Evolutionary conservation across 495 filamentous ascomycete genomes (phyloP), one percentile per base, ranked within the genome.

Genomic region (Parathielavia hyrcaniae): DNA sequence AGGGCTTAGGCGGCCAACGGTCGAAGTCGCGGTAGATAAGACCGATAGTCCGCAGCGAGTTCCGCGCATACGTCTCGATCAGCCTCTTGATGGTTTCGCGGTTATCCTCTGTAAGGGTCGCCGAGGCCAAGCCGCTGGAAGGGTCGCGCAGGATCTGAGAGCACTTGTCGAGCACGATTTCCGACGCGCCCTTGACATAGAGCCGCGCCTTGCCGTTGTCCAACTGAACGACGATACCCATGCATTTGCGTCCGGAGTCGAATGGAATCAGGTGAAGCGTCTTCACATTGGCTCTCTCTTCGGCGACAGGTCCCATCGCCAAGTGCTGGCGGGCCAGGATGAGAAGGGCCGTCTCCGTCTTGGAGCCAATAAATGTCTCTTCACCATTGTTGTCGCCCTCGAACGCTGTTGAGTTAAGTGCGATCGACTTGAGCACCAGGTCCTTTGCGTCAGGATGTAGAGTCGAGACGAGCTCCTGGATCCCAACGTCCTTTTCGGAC

Each of bases 1-100:
- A 81, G 43, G 83, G 80, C 53, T 77, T 80, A 5, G 92, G 90
- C 20, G 91, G 91, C 91, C 91, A 97, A 46, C 81, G 82, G 14
- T 90, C 83, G 65, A 95, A 96, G 61, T 97, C 92, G 39, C 85
- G 86, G 66, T 95, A 97, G 12, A 89, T 73, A 55, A 96, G 77
- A 26, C 85, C 88, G 67, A 97, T 95, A 13, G 92, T 95, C 47
- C 92, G 81, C 40, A 97, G 75, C 7, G 92, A 96, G 13, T 86
- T 82, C 13, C 81, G 80, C 16, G 91, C 92, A 67, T 96, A 97
- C 17, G 72, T 77, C 50, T 82, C 80, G 64, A 96, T 95, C 47
- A 87, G 76, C 16, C 73, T 72, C 41, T 80, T 77, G 48, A 96
- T 71, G 3, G 76, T 80, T 23, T 84, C 73, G 30, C 76, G 76